phyloP scores from a whole-genome alignment of 2,329 filamentous ascomycete genomes.

The Bipolaris cookei region DNA sequence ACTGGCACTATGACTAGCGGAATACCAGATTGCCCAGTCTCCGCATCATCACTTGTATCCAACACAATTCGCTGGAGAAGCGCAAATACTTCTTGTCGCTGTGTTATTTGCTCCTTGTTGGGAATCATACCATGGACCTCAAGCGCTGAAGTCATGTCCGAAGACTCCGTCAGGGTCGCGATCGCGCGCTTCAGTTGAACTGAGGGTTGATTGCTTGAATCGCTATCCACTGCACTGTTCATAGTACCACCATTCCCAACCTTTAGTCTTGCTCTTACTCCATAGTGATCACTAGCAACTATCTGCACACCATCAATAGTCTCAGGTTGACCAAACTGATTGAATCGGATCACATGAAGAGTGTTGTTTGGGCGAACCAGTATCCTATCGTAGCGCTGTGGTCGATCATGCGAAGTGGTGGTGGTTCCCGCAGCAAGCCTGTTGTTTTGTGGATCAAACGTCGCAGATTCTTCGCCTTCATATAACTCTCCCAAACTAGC shows the following conservation, averaged over 20 bases:
- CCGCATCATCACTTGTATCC: conserved; percentile 34
- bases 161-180: conserved; percentile 13
- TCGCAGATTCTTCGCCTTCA: conserved; percentile 69
- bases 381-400: conserved; percentile 71
- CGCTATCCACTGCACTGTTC: neutral
- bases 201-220: conserved; percentile 11
- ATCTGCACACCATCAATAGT: conserved; percentile 22
- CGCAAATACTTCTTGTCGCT: conserved; percentile 55
- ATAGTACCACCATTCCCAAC: conserved; percentile 33
- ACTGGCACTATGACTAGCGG: conserved; percentile 64
- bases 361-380: conserved; percentile 56
- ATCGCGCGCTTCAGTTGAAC: conserved; percentile 23
- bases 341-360: conserved; percentile 57
- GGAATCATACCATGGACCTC: conserved; percentile 53
- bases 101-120: conserved; percentile 51
- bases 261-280: conserved; percentile 50
- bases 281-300: conserved; percentile 60
- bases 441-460: conserved; percentile 67
- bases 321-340: conserved; percentile 62
- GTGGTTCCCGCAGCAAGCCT: conserved; percentile 60
- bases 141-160: conserved; percentile 24
- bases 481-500: conserved; percentile 47
- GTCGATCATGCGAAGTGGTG: conserved; percentile 63
- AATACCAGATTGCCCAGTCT: conserved; percentile 23
- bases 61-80: conserved; percentile 55